These are phyloP conservation scores for Gentiana macrophylla DNA, from an alignment of 257 asterid genomes.

Conservation along the genomic window DNA sequence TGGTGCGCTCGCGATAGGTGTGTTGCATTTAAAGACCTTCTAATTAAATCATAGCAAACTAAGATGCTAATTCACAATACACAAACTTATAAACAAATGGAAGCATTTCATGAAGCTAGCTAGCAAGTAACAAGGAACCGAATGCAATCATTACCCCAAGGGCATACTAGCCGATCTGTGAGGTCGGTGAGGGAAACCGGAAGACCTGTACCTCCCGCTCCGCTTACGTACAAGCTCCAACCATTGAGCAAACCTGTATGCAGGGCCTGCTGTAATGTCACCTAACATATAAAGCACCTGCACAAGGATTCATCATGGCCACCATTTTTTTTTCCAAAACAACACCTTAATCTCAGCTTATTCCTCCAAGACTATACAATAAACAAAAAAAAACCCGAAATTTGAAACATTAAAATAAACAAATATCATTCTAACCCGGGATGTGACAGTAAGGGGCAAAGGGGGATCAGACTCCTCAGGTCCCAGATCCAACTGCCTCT, in stretches of 20 bases:
- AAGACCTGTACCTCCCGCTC: conserved; percentile 70
- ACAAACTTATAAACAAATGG: neutral
- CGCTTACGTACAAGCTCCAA: conserved; percentile 96
- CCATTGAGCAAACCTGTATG: conserved; percentile 91
- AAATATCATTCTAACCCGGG: conserved; percentile 42
- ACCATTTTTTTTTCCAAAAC: neutral
- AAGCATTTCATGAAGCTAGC: too few species aligned
- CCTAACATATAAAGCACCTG: conserved; percentile 99
- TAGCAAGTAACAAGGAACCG: too few species aligned
- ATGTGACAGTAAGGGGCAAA: conserved; percentile 91
- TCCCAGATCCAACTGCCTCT: conserved; percentile 65
- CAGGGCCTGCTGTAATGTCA: conserved; percentile 92
- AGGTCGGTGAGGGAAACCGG: conserved; percentile 80
- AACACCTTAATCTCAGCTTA: too few species aligned
- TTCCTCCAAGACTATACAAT: too few species aligned
- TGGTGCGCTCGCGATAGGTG: too few species aligned
- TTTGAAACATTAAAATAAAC: neutral
- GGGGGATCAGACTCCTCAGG: conserved; percentile 63
- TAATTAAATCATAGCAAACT: too few species aligned
- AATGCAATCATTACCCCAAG: conserved; percentile 40
- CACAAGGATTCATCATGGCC: conserved; percentile 5
- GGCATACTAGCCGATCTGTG: conserved; percentile 48
- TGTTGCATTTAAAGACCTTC: too few species aligned
- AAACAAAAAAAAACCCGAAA: too few species aligned
- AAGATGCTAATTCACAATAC: too few species aligned